These are phyloP conservation scores for Podospora pseudoanserina DNA, from an alignment of 495 filamentous ascomycete species.

Conservation along the genomic window DNA sequence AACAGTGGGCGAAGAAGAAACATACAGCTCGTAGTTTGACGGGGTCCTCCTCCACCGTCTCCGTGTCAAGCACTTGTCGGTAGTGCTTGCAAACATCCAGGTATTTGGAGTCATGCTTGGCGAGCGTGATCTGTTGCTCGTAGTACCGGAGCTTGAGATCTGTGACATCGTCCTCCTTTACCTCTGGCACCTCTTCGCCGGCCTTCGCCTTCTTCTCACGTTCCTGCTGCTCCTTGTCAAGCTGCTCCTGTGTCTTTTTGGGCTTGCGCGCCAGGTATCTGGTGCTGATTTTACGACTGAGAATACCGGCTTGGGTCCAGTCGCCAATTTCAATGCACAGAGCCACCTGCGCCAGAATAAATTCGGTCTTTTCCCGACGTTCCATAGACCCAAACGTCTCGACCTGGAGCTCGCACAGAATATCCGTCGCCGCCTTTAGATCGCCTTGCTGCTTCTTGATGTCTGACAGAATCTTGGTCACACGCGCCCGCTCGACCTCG, in stretches of 20 bases:
- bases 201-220: conserved; percentile 65
- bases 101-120: conserved; percentile 96
- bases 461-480: conserved; percentile 89
- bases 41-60: conserved; percentile 85
- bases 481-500: conserved; percentile 93
- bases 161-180: conserved; percentile 84
- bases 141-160: conserved; percentile 95
- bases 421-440: conserved; percentile 82
- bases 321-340: conserved; percentile 94
- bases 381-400: conserved; percentile 99
- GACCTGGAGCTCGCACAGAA: conserved; percentile 94
- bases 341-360: conserved; percentile 91
- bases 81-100: conserved; percentile 97
- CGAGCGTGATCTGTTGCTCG: conserved; percentile 89
- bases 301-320: conserved; percentile 91
- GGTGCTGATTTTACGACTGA: conserved; percentile 95
- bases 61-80: conserved; percentile 89
- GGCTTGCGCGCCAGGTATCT: conserved; percentile 83
- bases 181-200: conserved; percentile 73
- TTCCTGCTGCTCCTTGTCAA: conserved; percentile 84
- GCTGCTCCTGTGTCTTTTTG: conserved; percentile 79
- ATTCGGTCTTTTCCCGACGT: conserved; percentile 94
- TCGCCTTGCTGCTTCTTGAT: conserved; percentile 96
- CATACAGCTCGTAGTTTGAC: conserved; percentile 78
- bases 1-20: not conserved